Base-by-base conservation (phyloP, 2,329 filamentous ascomycete genomes). In the Berkeleyomyces basicola region DNA sequence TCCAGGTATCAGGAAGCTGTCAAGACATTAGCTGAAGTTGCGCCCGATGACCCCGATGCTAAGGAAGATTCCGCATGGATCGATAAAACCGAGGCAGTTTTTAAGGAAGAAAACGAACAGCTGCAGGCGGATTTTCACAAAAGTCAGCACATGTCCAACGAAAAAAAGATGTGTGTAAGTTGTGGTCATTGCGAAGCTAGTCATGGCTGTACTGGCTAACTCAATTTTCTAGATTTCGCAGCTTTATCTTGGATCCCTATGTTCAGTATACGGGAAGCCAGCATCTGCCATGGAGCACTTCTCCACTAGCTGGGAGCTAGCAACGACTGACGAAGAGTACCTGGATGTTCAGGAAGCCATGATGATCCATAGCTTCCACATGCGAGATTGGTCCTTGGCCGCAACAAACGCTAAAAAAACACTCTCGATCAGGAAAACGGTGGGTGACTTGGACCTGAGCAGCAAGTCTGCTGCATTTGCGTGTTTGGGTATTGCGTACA, bases 131-230 rank as follows among this genome's bases (percentile, higher is more conserved):
- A 97, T 72, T 78, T 99, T 23, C 91, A 90, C 72, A 86, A 86
- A 1, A 97, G 97, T 74, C 96, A 93, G 74, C 96, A 96, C 71
- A 99, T 97, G 69, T 76, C 97, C 51, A 90, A 99, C 69, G 96
- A 96, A 72, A 93, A 99, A 75, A 96, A 90, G 75, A 96, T 97
- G 69, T 77, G 91, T 68, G 90, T 95, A 78, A 55, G 65, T 62
- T 10, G 57, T 36, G 23, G 23, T 23, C 23, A 23, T 23, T 23
- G 23, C 23, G 2, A 23, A 23, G 23, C 23, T 2, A 23, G 23
- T 23, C 23, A 23, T 23, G 2, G 23, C 23, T 23, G 23, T 23
- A 23, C 14, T 23, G n/a, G 46, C 47, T 61, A 61, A 57, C 40
- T 57, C 16, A 47, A 39, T 47, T 14, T n/a, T 16, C n/a, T 49